Percentiles rank a stretch among this genome's conserved stretches.
phyloP scores from a whole-genome alignment of 257 asterid genomes.

The Solanum acaule region DNA sequence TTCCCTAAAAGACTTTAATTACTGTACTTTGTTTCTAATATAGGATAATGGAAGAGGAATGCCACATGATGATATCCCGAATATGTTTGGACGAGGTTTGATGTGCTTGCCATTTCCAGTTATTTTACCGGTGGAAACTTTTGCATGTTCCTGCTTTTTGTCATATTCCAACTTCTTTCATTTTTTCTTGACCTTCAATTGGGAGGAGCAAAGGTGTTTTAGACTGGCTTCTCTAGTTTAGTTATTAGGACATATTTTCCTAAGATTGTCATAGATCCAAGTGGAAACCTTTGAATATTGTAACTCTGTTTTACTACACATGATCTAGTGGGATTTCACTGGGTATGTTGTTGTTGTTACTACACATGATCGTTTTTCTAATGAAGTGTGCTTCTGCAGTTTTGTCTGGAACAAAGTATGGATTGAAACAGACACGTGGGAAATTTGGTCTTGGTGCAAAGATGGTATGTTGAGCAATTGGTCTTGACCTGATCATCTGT shows the following conservation, averaged over 20 bases:
- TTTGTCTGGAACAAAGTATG: constrained; percentile 91
- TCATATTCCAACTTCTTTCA: background rate
- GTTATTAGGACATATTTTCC: background rate
- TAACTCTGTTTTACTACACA: background rate
- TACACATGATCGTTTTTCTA: constrained; percentile 2
- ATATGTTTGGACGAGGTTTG: constrained; percentile 93
- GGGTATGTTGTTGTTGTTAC: too few relatives aligned
- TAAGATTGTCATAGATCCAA: background rate
- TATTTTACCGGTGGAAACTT: background rate
- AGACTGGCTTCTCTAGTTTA: background rate
- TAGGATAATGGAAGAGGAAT: constrained; percentile 96
- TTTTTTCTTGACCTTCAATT: background rate
- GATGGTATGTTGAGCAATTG: constrained; percentile 51
- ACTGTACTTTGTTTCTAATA: constrained; percentile 12
- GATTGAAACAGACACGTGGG: constrained; percentile 92
- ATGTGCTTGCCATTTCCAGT: background rate
- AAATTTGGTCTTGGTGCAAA: constrained; percentile 93
- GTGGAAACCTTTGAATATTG: background rate
- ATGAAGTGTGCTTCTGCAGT: constrained; percentile 40
- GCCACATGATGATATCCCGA: constrained; percentile 95
- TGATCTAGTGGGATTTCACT: too few relatives aligned
- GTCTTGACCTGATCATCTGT: background rate
- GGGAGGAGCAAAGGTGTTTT: background rate
- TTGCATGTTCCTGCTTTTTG: background rate
- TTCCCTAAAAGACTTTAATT: constrained; percentile 4